Evolutionary conservation across 345 rosid species (phyloP), one percentile per base, ranked within the genome.

Genomic region (Euphorbia pulcherrima): DNA sequence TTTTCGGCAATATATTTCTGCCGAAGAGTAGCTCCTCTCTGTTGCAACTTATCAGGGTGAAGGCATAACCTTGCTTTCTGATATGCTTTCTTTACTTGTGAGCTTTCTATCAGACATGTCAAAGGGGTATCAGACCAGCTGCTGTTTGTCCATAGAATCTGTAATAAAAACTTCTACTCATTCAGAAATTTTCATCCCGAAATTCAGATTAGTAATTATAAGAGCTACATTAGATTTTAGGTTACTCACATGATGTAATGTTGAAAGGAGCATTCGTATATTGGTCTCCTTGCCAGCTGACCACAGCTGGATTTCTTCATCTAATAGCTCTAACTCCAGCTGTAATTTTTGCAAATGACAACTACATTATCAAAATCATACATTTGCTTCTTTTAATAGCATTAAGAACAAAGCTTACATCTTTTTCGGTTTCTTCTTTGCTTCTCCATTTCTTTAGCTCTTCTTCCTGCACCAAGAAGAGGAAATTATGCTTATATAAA

Each of bases 21-120:
- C n/a, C 69, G 74, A 2, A 33, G 66, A 23, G 94, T 80, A 50
- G 90, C 87, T 69, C 92, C 88, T 80, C 92, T 82, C 72, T 93
- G 98, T 69, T 90, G 98, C 41, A 93, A 72, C 75, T 89, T 90
- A 78, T 89, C 96, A 1, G 98, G 98, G 75, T 93, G 98, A 71
- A 93, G 90, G 71, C 98, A 93, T 56, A 88, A 82, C 73, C 96
- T 82, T 53, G 97, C 97, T 79, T 84, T 89, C 78, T 90, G 98
- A 69, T 93, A 90, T 67, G 94, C 97, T 79, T 85, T 93, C 80
- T 87, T 90, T 60, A 93, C 96, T 24, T 87, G 90, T 55, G 90
- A 79, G 62, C 90, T 84, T 27, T 87, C 94, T 66, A 72, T 68
- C 6, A 90, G 87, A 77, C 75, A 83, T 26, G 88, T 73, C 16